Percentiles rank a stretch among this genome's conserved stretches.
These are phyloP conservation scores for Chara braunii DNA, from an alignment of 139 green algal genomes.

Conservation along the genomic window DNA sequence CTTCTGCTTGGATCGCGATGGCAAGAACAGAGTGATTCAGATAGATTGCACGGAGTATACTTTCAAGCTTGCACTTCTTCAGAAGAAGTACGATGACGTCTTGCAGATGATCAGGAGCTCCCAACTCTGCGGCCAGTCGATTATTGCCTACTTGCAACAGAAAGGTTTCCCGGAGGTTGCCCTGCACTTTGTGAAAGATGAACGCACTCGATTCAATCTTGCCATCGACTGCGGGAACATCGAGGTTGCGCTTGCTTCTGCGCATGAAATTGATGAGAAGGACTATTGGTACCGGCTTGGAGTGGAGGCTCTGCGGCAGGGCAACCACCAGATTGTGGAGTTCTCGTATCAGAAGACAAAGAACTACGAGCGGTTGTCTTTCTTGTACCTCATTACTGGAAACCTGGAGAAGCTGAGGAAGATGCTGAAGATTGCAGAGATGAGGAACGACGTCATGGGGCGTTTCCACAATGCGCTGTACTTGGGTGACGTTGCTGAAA, in stretches of 20 bases:
- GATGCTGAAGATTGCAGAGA: constrained; percentile 98
- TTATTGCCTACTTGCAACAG: constrained; percentile 96
- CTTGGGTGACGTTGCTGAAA: constrained; percentile 75
- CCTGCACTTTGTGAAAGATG: constrained; percentile 83
- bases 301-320: constrained; percentile 75
- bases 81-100: constrained; percentile 89
- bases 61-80: constrained; percentile 95
- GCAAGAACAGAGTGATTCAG: constrained; percentile 79
- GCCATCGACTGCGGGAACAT: constrained; percentile 93
- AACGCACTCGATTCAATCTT: constrained; percentile 92
- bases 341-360: constrained; percentile 98
- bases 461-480: constrained; percentile 96
- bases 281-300: constrained; percentile 91
- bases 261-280: constrained; percentile 89
- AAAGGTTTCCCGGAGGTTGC: constrained; percentile 98
- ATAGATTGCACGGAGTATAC: constrained; percentile 88
- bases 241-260: constrained; percentile 88
- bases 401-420: constrained; percentile 84
- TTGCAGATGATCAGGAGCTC: constrained; percentile 81
- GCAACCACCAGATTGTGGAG: constrained; percentile 97
- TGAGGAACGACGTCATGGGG: constrained; percentile 86
- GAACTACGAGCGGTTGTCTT: constrained; percentile 92
- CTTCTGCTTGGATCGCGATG: constrained; percentile 91
- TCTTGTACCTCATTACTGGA: constrained; percentile 98
- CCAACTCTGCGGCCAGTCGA: constrained; percentile 84